Evolutionary conservation across 2,329 filamentous ascomycete genomes (phyloP).

Genomic region (Hypoxylon sp.): DNA sequence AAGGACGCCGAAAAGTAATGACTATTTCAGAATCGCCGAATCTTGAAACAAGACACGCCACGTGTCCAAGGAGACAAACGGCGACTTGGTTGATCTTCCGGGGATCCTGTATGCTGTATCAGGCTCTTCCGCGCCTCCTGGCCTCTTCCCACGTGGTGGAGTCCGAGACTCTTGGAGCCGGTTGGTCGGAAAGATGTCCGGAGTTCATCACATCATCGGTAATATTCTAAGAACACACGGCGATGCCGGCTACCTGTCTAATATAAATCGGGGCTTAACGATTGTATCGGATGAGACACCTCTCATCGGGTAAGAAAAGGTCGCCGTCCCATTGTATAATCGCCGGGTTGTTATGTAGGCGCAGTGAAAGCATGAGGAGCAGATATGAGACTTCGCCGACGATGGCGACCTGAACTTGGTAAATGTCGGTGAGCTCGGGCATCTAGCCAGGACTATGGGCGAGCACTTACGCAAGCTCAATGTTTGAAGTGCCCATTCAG

Average conservation of each 20-base stretch:
- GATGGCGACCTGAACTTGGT: not conserved
- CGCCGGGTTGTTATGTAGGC: not conserved
- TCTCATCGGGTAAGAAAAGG: not conserved
- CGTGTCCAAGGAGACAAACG: too few species aligned
- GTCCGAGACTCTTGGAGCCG: not conserved
- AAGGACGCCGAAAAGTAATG: not conserved
- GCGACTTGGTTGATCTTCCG: not conserved
- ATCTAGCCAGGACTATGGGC: not conserved
- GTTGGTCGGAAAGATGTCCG: not conserved
- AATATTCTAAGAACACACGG: constrained; percentile 1
- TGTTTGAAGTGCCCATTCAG: not conserved
- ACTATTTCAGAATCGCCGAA: not conserved
- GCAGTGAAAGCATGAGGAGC: constrained; percentile 4
- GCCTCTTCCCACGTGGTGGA: not conserved
- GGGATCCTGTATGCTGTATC: not conserved
- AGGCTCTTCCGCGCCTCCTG: not conserved
- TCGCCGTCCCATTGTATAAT: not conserved
- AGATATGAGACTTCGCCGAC: constrained; percentile 21
- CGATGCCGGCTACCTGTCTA: not conserved
- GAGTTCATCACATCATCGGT: constrained; percentile 11
- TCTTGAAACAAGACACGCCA: not conserved
- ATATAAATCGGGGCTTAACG: not conserved
- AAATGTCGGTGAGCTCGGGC: constrained; percentile 32
- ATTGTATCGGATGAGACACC: not conserved
- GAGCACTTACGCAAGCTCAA: not conserved